Base-by-base conservation (phyloP, 441 rosid species). In the Brassica hybrid region DNA sequence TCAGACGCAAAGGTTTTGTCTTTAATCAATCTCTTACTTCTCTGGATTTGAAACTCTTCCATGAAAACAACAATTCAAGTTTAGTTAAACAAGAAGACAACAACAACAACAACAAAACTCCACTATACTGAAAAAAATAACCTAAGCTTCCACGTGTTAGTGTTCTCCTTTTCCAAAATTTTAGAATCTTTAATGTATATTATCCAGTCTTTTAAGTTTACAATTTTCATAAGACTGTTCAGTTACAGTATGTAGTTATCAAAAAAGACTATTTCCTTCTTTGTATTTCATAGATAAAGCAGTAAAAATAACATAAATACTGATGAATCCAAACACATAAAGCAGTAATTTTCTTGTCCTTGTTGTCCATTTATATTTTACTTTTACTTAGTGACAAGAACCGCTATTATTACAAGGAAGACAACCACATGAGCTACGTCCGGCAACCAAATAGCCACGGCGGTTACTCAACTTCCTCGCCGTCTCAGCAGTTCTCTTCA, bases 371-470 rank as follows among this genome's bases (percentile, higher is more conserved):
- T 67, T 68, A 57, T 78, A 73, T 61, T 38, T 72, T 50, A 60
- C 66, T 17, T 45, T 56, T 11, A 8, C 52, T 27, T 4, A 79
- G 16, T 19, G 36, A 19, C 25, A 79, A 21, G 32, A 41, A 12
- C 48, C 18, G 16, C 59, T 77, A 61, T 80, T 83, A 64, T 82
- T 83, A 59, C 91, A 89, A 66, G 93, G 95, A 65, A 92, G 84
- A 78, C 97, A 94, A 74, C 97, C 97, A 65, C 97, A 92, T 23
- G 88, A 86, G 59, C 73, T 77, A 61, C 82, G 87, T 12, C 88
- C 78, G 6, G 88, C 65, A 74, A 86, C 70, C 34, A 73, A 79
- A 56, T 67, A 76, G 12, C 83, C 83, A 10, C 74, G 85, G 68
- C 78, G 75, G 77, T 76, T 81, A 2, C 83, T 77, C 78, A 82